These are phyloP conservation scores for Kentomonas sorsogonicus DNA, from an alignment of 208 protist species.

Conservation along the genomic window DNA sequence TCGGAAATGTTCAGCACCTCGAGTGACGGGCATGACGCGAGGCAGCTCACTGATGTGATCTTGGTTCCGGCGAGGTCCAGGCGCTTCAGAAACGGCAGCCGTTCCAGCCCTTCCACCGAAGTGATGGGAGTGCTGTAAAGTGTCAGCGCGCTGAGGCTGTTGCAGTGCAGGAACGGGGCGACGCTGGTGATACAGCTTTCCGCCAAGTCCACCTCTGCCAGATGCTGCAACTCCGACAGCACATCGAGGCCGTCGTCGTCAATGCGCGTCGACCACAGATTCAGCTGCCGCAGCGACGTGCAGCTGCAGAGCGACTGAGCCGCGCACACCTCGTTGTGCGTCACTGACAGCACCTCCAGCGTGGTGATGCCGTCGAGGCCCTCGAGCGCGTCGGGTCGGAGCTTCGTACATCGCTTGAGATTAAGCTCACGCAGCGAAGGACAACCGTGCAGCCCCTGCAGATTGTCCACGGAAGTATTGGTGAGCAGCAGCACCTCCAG, in stretches of 20 bases:
- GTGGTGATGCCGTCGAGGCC: slow-evolving; percentile 6
- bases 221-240: slow-evolving; percentile 3
- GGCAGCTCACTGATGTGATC: slow-evolving; percentile 9
- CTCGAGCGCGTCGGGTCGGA: slow-evolving; percentile 3
- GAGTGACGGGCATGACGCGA: slow-evolving; percentile 14
- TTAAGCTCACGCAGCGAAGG: slow-evolving; percentile 14
- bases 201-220: slow-evolving; percentile 25
- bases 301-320: slow-evolving; percentile 13
- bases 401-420: slow-evolving; percentile 14
- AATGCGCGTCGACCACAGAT: slow-evolving; percentile 23
- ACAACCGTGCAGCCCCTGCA: slow-evolving; percentile 10
- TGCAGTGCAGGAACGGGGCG: slow-evolving; percentile 17
- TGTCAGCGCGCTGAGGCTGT: slow-evolving; percentile 7
- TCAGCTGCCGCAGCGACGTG: slow-evolving; percentile 12
- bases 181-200: slow-evolving; percentile 20
- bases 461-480: slow-evolving; percentile 13
- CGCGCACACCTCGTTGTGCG: slow-evolving; percentile 15
- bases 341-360: slow-evolving; percentile 19
- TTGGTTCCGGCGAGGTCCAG: slow-evolving; percentile 31
- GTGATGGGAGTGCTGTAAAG: slow-evolving; percentile 21
- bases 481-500: slow-evolving; percentile 21
- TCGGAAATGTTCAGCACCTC: slow-evolving; percentile 27
- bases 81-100: slow-evolving; percentile 10
- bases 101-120: slow-evolving; percentile 18
- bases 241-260: slow-evolving; percentile 18